Evolutionary conservation across 1,284 basidiomycete genomes (phyloP), one percentile per base, ranked within the genome.

Genomic region (Pseudozyma tsukubaensis): DNA sequence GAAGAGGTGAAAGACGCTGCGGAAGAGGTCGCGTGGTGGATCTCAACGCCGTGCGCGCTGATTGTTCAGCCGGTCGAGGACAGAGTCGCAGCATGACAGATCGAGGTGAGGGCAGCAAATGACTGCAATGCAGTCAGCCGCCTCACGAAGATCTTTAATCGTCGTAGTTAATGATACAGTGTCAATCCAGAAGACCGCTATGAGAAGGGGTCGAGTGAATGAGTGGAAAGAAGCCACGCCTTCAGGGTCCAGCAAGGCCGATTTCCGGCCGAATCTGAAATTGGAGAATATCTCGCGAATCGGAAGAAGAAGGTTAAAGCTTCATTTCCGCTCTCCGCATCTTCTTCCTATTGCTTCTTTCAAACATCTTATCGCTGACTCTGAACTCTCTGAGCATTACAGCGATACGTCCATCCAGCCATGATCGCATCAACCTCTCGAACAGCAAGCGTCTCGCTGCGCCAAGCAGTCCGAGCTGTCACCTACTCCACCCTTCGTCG

Each of bases 341-440:
- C 24, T 19, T 19, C 21, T 36, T 19, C 35, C 49, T 19, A n/a
- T 21, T 49, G 32, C 45, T 58, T n/a, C 39, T n/a, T 24, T 21
- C 35, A 29, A 29, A 29, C n/a, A 29, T 34, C 51, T 18, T 32
- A 14, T 42, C 24, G 32, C 39, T 16, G 16, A 18, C 18, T 21
- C 45, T 16, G 4, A 11, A 14, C 19, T 32, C 18, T 18, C 36
- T 54, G 39, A 14, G 37, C 35, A 32, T 1, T 18, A 18, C 4
- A 24, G 10, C 34, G 2, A 13, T n/a, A 43, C n/a, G 18, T 19
- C 2, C 36, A n/a, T 6, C 9, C 39, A 55, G n/a, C 7, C 45
- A 69, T 70, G 67, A 44, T 70, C 11, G 60, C 60, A 34, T 70
- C 67, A 44, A 49, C 57, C 24, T 70, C 60, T 24, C 51, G 60